These are phyloP conservation scores for Geranium rotundifolium DNA, from an alignment of 345 rosid species.

Conservation along the genomic window DNA sequence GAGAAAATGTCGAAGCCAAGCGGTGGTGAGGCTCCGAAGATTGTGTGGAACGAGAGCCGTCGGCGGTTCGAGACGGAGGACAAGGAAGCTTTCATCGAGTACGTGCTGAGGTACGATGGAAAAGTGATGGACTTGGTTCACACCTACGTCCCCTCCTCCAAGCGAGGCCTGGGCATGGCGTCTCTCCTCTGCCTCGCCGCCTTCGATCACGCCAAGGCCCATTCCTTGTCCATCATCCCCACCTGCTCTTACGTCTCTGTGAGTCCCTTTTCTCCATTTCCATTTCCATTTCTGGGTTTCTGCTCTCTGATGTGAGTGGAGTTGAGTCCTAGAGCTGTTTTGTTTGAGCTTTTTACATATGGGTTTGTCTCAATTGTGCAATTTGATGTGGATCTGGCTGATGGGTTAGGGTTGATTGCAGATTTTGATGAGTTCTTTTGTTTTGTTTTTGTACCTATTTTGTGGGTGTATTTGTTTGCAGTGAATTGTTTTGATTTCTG, in stretches of 20 bases:
- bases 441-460: no score
- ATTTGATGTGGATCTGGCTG: no score
- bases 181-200: constrained; percentile 74
- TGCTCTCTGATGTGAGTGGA: no score
- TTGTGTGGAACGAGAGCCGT: constrained; percentile 43
- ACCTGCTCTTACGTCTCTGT: constrained; percentile 85
- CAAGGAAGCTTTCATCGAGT: constrained; percentile 59
- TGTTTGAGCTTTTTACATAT: not conserved
- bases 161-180: constrained; percentile 80
- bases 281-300: no score
- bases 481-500: no score
- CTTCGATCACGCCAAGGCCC: constrained; percentile 55
- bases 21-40: constrained; percentile 30
- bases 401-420: not conserved
- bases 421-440: not conserved
- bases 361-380: no score
- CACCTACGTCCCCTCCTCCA: constrained; percentile 68
- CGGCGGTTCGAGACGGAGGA: constrained; percentile 81
- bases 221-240: constrained; percentile 57
- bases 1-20: no score
- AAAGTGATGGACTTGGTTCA: constrained; percentile 67
- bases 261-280: constrained; percentile 8
- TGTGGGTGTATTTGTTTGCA: no score
- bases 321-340: no score
- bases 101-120: constrained; percentile 41